Evolutionary conservation across 2,329 filamentous ascomycete species (phyloP).

Genomic region (Microsporum canis): DNA sequence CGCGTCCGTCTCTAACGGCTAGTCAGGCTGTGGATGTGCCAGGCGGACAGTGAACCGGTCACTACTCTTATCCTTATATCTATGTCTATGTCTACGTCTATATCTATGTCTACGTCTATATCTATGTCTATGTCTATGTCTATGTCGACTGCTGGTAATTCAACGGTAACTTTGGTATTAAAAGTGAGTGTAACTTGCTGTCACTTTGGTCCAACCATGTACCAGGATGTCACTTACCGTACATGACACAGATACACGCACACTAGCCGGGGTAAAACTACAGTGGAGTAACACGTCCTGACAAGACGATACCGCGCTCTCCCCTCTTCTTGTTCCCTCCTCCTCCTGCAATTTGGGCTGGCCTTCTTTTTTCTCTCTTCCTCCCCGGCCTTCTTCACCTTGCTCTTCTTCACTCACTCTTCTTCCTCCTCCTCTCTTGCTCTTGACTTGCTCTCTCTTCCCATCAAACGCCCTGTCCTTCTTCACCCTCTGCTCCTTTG

Average conservation of each 20-base stretch:
- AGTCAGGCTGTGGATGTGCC: too few relatives aligned
- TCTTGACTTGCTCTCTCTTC: too few relatives aligned
- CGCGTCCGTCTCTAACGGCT: too few relatives aligned
- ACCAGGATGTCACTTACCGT: constrained; percentile 1
- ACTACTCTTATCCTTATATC: too few relatives aligned
- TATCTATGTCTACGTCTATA: too few relatives aligned
- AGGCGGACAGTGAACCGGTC: too few relatives aligned
- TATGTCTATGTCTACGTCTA: too few relatives aligned
- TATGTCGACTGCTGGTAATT: too few relatives aligned
- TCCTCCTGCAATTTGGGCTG: constrained; percentile 2
- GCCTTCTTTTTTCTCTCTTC: background rate
- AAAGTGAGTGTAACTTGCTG: background rate
- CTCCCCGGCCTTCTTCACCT: background rate
- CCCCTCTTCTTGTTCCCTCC: background rate
- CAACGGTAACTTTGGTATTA: too few relatives aligned
- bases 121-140: too few relatives aligned
- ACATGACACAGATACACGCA: background rate
- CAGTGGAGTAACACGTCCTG: background rate
- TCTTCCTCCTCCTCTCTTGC: background rate
- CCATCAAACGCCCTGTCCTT: background rate
- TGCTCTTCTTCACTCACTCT: background rate
- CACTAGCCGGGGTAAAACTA: background rate
- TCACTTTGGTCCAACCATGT: background rate
- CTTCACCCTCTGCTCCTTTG: background rate
- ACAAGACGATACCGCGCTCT: background rate